These are phyloP conservation scores for Eucalyptus marginata DNA, from an alignment of 345 rosid genomes.

Conservation along the genomic window DNA sequence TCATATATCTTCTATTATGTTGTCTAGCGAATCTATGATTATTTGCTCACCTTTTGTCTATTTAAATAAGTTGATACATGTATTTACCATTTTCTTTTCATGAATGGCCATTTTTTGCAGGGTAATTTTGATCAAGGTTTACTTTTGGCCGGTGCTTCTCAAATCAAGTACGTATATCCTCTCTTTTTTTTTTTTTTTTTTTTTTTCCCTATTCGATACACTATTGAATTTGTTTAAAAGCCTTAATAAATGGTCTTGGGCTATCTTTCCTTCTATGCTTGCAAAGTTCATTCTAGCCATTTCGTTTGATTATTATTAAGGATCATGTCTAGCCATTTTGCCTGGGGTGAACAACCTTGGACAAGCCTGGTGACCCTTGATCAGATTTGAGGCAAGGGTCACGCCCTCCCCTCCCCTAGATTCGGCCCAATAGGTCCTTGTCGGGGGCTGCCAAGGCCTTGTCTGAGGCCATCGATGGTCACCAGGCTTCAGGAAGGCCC, in stretches of 20 bases:
- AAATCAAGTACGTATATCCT: background rate
- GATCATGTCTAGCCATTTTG: background rate
- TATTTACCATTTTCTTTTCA: too few relatives aligned
- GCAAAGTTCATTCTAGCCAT: background rate
- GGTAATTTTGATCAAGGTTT: background rate
- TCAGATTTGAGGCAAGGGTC: background rate
- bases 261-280: background rate
- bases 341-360: fast-evolving
- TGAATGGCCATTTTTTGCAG: background rate
- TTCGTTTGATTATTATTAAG: background rate
- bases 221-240: background rate
- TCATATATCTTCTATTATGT: too few relatives aligned
- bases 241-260: background rate
- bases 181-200: background rate
- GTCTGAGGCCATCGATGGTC: fast-evolving
- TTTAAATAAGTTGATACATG: too few relatives aligned
- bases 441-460: background rate
- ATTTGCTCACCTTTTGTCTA: too few relatives aligned
- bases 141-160: background rate
- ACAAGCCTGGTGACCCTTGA: background rate
- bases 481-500: background rate
- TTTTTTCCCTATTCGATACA: background rate
- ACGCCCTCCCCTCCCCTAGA: background rate
- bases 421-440: background rate
- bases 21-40: too few relatives aligned